phyloP scores from a whole-genome alignment of 2,329 filamentous ascomycete genomes.

The Exophiala spinifera region DNA sequence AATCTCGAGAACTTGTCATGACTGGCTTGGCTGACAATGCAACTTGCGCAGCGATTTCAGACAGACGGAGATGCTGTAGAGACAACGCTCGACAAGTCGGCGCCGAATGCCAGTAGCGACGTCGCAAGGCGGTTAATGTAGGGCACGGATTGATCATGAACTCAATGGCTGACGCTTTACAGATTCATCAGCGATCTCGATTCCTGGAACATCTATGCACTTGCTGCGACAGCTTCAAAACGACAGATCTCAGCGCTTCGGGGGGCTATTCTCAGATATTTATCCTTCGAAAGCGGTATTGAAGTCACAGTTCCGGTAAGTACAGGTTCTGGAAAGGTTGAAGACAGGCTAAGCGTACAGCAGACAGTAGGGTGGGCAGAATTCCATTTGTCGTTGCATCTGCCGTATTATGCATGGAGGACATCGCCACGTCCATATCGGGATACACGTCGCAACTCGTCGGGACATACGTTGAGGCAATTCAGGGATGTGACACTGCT shows the following conservation, averaged over 20 bases:
- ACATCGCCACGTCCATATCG: not conserved
- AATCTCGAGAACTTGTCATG: not conserved
- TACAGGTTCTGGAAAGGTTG: not conserved
- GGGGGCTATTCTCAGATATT: not conserved
- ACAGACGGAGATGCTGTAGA: not conserved
- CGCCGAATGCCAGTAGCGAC: not conserved
- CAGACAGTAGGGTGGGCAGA: not conserved
- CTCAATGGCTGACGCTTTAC: not conserved
- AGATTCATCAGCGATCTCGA: conserved; percentile 4
- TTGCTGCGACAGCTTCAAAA: not conserved
- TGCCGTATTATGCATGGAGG: conserved; percentile 2
- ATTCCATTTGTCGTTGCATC: not conserved
- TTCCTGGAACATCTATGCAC: not conserved
- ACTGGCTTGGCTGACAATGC: not conserved
- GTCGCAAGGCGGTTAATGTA: conserved; percentile 1
- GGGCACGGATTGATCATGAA: not conserved
- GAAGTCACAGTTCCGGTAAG: not conserved
- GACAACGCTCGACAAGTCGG: not conserved
- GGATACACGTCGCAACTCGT: not conserved
- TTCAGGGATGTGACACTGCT: conserved; percentile 1
- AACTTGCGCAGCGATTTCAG: not conserved
- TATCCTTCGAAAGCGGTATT: not conserved
- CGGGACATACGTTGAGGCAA: not conserved
- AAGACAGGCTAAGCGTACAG: not conserved
- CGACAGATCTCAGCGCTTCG: not conserved